Conservation (phyloP, 1,139 yeast species). For the Pichia kudriavzevii region DNA sequence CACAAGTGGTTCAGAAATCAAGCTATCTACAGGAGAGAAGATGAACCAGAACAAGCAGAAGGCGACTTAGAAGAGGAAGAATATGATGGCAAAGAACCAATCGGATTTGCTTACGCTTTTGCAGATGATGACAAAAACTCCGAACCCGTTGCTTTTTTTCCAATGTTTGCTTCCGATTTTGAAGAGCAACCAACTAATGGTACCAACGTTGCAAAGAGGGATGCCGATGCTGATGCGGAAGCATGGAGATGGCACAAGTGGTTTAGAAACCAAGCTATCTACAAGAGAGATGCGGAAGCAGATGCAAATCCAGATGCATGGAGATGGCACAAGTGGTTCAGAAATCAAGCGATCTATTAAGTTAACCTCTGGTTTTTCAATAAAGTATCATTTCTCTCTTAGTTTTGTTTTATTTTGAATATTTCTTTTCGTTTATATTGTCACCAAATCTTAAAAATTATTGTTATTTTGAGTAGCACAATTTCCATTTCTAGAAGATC, state of each 20-base stretch:
- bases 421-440: constrained; percentile 1
- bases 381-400: not conserved
- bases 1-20: constrained; percentile 10
- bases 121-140: constrained; percentile 7
- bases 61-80: constrained; percentile 5
- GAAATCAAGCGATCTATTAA: constrained; percentile 3
- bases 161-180: constrained; percentile 15
- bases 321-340: constrained; percentile 9
- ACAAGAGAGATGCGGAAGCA: constrained; percentile 21
- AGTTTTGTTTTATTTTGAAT: not conserved
- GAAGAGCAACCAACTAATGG: constrained; percentile 6
- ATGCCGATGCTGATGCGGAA: constrained; percentile 15
- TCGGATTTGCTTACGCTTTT: constrained; percentile 9
- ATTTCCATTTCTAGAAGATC: no score
- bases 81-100: constrained; percentile 12
- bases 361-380: not conserved
- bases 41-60: not conserved
- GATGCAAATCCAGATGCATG: constrained; percentile 17
- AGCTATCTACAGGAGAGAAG: constrained; percentile 21
- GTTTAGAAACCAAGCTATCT: constrained; percentile 15
- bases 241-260: constrained; percentile 12
- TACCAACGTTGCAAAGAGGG: constrained; percentile 16
- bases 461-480: no score
- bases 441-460: no score
- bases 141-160: constrained; percentile 13